Percentiles rank a stretch among this genome's conserved stretches.
phyloP scores from a whole-genome alignment of 2,329 filamentous ascomycete species.

The Colletotrichum musae region DNA sequence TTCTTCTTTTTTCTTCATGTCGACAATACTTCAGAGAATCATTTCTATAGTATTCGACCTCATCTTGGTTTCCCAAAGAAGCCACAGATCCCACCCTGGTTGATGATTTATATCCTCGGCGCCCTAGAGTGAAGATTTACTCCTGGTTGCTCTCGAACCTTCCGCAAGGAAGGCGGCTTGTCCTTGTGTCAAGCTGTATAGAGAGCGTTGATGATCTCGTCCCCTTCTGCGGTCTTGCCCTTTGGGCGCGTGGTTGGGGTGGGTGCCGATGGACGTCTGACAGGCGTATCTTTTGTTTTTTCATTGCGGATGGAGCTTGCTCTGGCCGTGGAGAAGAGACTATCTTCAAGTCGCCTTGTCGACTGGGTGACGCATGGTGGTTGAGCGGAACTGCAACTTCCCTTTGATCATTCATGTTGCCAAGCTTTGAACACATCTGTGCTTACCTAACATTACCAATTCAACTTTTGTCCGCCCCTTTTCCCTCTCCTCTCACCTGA shows the following conservation, averaged over 20 bases:
- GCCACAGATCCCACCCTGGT: conserved; percentile 95
- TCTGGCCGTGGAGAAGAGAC: conserved; percentile 66
- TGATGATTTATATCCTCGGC: conserved; percentile 92
- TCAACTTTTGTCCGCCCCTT: not conserved
- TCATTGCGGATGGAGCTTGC: conserved; percentile 66
- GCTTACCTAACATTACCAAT: not conserved
- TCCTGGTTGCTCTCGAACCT: conserved; percentile 71
- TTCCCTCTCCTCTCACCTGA: too few relatives aligned
- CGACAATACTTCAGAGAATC: conserved; percentile 73
- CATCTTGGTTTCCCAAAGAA: conserved; percentile 93
- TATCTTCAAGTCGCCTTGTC: too few relatives aligned
- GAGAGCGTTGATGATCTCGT: conserved; percentile 94
- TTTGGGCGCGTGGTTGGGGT: conserved; percentile 80
- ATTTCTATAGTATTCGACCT: conserved; percentile 98
- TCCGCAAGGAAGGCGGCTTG: conserved; percentile 73
- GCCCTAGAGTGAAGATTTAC: conserved; percentile 83
- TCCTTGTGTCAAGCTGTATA: conserved; percentile 70
- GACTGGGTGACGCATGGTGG: too few relatives aligned
- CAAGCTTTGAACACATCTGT: too few relatives aligned
- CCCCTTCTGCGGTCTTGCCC: conserved; percentile 79
- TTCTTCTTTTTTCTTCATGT: conserved; percentile 29
- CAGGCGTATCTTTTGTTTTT: conserved; percentile 72
- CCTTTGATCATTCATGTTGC: too few relatives aligned
- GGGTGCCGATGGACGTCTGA: conserved; percentile 93
- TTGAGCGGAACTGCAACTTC: too few relatives aligned